Evolutionary conservation across 257 asterid genomes (phyloP), one percentile per base, ranked within the genome.

Genomic region (Verbascum thapsus): DNA sequence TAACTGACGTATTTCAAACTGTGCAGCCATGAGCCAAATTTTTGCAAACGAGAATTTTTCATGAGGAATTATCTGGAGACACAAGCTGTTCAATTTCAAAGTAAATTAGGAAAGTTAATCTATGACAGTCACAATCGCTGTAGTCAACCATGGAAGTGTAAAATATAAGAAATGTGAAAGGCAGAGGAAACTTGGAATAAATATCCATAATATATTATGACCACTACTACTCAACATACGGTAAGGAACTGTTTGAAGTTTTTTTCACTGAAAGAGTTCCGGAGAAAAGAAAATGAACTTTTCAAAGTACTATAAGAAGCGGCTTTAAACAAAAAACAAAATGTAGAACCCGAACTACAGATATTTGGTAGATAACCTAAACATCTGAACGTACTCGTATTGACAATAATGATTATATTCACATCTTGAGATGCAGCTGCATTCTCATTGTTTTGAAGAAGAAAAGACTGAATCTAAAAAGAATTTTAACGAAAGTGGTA

Each of bases 21-120:
- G 95, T 9, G 97, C 99, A 20, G 97, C 95, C 87, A 94, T 75
- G 71, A 90, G 72, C 96, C 97, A 94, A 58, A 94, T 79, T 80
- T 94, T 94, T 58, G 97, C 95, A 74, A 85, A 87, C 3, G 99
- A 83, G 65, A 87, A 90, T 65, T 87, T 87, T 30, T 75, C 74
- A 40, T 81, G 88, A 18, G 91, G 91, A 42, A 84, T 76, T 67
- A 26, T 74, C 80, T 84, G 61, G 44, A 84, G 75, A 70, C 91
- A 84, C 72, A 76, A 70, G 78, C 85, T 83, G 78, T 59, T 43
- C 59, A 50, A 56, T 68, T 69, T 55, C 57, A 55, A 44, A 64
- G 55, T 30, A 58, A 35, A 60, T 23, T 45, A 56, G 42, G 56
- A 61, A 37, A 47, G 12, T 8, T 5, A 32, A 37, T n/a, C n/a